Evolutionary conservation across 1,284 basidiomycete species (phyloP).

Genomic region (Cutaneotrichosporon cavernicola): DNA sequence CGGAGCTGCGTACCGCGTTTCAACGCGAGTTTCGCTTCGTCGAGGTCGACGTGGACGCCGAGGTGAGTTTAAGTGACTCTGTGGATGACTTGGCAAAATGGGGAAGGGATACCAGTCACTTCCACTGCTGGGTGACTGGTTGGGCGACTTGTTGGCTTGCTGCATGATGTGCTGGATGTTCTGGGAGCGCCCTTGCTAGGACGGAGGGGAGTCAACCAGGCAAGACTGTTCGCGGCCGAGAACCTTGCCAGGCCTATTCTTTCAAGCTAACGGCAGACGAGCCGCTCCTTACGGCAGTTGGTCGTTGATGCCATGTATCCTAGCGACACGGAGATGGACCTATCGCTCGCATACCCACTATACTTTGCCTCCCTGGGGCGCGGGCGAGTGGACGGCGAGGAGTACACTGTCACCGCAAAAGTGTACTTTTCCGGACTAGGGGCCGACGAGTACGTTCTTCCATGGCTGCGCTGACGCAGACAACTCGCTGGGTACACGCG

Average conservation of each 20-base stretch:
- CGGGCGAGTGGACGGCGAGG: slow-evolving; percentile 47
- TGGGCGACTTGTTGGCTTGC: no score
- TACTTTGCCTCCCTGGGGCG: slow-evolving; percentile 82
- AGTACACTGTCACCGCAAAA: slow-evolving; percentile 71
- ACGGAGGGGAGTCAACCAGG: no score
- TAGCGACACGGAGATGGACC: slow-evolving; percentile 82
- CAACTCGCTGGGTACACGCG: slow-evolving; percentile 90
- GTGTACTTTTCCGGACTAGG: slow-evolving; percentile 90
- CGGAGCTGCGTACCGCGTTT: slow-evolving; percentile 70
- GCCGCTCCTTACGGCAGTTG: slow-evolving; percentile 58
- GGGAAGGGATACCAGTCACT: no score
- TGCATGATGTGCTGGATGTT: no score
- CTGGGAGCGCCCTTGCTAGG: no score
- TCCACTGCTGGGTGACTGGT: no score
- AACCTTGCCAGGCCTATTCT: neutral
- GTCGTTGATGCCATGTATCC: slow-evolving; percentile 80
- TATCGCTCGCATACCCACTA: slow-evolving; percentile 88
- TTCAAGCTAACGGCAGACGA: slow-evolving; percentile 57
- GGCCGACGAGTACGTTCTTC: slow-evolving; percentile 69
- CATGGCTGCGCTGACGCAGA: slow-evolving; percentile 25
- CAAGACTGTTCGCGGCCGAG: no score
- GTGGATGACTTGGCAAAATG: no score
- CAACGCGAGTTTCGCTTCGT: slow-evolving; percentile 90
- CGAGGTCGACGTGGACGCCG: slow-evolving; percentile 78
- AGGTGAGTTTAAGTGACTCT: slow-evolving; percentile 57